Evolutionary conservation across 805 yeast genomes (phyloP), one percentile per base, ranked within the genome.

Genomic region (Peterozyma xylosa): DNA sequence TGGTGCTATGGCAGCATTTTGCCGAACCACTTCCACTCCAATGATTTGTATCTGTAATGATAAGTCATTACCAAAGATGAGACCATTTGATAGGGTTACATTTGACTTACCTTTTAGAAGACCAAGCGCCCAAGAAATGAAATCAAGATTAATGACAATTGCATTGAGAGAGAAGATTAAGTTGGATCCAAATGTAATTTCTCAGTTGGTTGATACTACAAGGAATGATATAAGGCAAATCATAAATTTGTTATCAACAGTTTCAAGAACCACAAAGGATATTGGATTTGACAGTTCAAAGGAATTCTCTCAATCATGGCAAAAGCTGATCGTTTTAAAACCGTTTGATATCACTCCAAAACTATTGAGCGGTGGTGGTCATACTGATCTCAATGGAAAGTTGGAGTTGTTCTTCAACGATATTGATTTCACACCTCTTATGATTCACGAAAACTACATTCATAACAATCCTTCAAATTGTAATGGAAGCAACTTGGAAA

Each of bases 31-130:
- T 0, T 74, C 80, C 37, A 86, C 91, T 53, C 99, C 99, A 13
- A 75, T 93, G 67, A 89, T 93, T 47, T 71, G 91, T 43, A 90
- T 93, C 49, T 91, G 98, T 67, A 93, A 93, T 64, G 99, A 93
- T 59, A 82, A 86, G 52, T 76, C 87, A 14, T 70, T 87, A 46
- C 98, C 96, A 1, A 93, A 93, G 57, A 91, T 93, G 98, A 74
- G 96, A 56, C 93, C 96, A 0, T 91, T 93, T 59, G 99, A 93
- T 60, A 72, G 84, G 49, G 84, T 79, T 14, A 79, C 93, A 4
- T 72, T 74, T 48, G 96, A 89, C 52, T 56, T 93, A 48, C 85
- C 84, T 30, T 93, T 93, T 67, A 74, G 96, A 63, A 74, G 98
- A 56, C 99, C 99, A 5, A 80, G 82, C 17, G 90, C 91, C 15